A percentile compares a stretch with the other conserved stretches of the same genome.
phyloP scores from a whole-genome alignment of 257 asterid genomes.

The Fraxinus cuspidata region DNA sequence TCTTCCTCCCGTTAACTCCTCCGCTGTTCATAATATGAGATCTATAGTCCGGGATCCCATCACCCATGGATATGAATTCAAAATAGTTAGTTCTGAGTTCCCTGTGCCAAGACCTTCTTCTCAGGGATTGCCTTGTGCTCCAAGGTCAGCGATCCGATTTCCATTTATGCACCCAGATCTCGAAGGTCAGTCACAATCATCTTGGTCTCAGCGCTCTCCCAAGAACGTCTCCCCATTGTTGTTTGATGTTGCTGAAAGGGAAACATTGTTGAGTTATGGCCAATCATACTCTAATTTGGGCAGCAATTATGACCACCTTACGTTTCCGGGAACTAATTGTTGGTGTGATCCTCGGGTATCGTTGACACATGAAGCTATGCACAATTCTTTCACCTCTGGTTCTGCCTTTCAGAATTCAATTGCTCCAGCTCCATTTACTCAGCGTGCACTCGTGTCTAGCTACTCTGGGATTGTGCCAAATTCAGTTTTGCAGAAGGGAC shows the following conservation, averaged over 20 bases:
- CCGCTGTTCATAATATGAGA: conserved; percentile 28
- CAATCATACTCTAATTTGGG: conserved; percentile 32
- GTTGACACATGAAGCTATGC: conserved; percentile 27
- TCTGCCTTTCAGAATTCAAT: conserved; percentile 31
- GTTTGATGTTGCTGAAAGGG: conserved; percentile 37
- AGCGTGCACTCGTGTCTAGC: conserved; percentile 28
- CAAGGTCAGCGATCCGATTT: conserved; percentile 40
- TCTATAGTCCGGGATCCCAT: conserved; percentile 33
- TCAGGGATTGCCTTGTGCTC: conserved; percentile 33
- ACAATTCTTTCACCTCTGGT: conserved; percentile 25
- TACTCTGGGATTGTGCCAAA: conserved; percentile 31
- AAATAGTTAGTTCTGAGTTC: conserved; percentile 26
- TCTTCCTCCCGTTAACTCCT: conserved; percentile 26
- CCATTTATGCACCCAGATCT: conserved; percentile 54
- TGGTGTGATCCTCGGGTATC: conserved; percentile 31
- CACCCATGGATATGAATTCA: conserved; percentile 32
- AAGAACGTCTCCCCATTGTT: conserved; percentile 31
- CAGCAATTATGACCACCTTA: conserved; percentile 27
- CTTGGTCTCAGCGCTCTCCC: conserved; percentile 43
- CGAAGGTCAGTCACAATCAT: conserved; percentile 33
- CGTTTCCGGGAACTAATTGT: conserved; percentile 30
- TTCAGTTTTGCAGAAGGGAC: conserved; percentile 32
- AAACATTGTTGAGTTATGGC: conserved; percentile 21
- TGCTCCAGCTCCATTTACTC: conserved; percentile 29
- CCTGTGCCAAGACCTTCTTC: conserved; percentile 29